These are phyloP conservation scores for Fusarium sp. DNA, from an alignment of 2,329 filamentous ascomycete genomes.

Conservation along the genomic window DNA sequence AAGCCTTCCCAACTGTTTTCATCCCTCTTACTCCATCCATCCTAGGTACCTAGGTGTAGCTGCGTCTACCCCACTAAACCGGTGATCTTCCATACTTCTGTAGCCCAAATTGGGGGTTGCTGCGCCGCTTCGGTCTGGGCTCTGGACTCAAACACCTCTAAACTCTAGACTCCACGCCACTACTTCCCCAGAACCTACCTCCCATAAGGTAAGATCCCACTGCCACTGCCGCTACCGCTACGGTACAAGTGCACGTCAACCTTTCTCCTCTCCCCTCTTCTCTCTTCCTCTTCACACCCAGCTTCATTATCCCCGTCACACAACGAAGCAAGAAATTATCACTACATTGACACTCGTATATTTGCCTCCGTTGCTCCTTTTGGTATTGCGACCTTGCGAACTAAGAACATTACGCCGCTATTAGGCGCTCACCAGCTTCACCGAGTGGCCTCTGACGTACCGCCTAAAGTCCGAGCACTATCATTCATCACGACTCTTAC, in stretches of 20 bases:
- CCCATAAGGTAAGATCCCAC: slow-evolving; percentile 14
- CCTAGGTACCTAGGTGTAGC: background rate
- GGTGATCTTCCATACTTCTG: slow-evolving; percentile 20
- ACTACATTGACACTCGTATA: background rate
- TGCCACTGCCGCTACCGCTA: background rate
- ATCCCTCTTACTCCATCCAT: background rate
- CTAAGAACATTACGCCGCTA: slow-evolving; percentile 9
- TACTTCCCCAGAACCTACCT: slow-evolving; percentile 24
- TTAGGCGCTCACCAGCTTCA: slow-evolving; percentile 22
- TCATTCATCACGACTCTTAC: background rate
- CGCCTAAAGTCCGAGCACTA: slow-evolving; percentile 14
- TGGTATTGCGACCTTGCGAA: slow-evolving; percentile 11
- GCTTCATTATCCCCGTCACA: slow-evolving; percentile 10
- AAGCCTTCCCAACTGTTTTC: background rate
- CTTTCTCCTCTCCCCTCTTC: slow-evolving; percentile 32
- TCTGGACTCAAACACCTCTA: slow-evolving; percentile 14
- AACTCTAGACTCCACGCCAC: slow-evolving; percentile 29
- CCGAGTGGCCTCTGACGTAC: slow-evolving; percentile 33
- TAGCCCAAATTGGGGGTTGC: slow-evolving; percentile 13
- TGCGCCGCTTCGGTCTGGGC: slow-evolving; percentile 23
- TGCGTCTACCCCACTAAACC: slow-evolving; percentile 13
- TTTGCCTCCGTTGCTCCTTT: background rate
- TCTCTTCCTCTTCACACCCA: slow-evolving; percentile 22
- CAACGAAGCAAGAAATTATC: slow-evolving; percentile 3
- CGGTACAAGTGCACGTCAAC: slow-evolving; percentile 18